Evolutionary conservation across 1,284 basidiomycete species (phyloP).

Genomic region (Microbotryum saponariae): DNA sequence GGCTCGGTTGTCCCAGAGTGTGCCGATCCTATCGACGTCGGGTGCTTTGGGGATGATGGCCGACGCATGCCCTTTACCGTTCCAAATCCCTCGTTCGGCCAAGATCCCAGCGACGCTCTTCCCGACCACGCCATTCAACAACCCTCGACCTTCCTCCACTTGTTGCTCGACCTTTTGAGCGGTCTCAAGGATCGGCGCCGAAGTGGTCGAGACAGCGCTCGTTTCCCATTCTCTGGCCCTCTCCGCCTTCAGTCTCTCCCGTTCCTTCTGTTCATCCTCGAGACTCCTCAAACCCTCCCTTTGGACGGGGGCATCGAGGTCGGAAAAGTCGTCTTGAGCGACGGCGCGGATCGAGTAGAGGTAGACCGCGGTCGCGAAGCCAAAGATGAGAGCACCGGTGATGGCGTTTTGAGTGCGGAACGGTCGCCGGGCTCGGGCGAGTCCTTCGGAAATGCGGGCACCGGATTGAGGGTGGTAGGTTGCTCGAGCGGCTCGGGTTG

Average conservation of each 20-base stretch:
- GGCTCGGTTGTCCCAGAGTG: too few relatives aligned
- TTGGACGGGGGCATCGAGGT: constrained; percentile 27
- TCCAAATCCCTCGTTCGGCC: background rate
- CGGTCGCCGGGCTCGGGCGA: constrained; percentile 76
- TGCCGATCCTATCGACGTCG: too few relatives aligned
- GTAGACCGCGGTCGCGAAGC: constrained; percentile 78
- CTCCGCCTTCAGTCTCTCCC: constrained; percentile 12
- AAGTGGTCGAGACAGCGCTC: too few relatives aligned
- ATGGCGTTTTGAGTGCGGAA: constrained; percentile 71
- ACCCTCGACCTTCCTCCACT: background rate
- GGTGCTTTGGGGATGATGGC: background rate
- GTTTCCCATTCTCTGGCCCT: background rate
- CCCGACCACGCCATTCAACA: constrained; percentile 1
- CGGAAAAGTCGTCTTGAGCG: constrained; percentile 74
- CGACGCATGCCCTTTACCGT: background rate
- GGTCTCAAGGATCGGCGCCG: too few relatives aligned
- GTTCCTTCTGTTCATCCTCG: constrained; percentile 23
- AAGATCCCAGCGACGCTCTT: background rate
- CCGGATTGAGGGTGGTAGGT: constrained; percentile 27
- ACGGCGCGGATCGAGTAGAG: constrained; percentile 87
- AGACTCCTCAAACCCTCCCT: constrained; percentile 10
- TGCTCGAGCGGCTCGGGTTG: constrained; percentile 10
- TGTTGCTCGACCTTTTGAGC: too few relatives aligned
- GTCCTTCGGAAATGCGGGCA: constrained; percentile 63
- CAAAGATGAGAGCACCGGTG: constrained; percentile 63